A percentile compares a stretch with the other conserved stretches of the same genome.
These are phyloP conservation scores for Podospora pseudopauciseta DNA, from an alignment of 495 filamentous ascomycete genomes.

Conservation along the genomic window DNA sequence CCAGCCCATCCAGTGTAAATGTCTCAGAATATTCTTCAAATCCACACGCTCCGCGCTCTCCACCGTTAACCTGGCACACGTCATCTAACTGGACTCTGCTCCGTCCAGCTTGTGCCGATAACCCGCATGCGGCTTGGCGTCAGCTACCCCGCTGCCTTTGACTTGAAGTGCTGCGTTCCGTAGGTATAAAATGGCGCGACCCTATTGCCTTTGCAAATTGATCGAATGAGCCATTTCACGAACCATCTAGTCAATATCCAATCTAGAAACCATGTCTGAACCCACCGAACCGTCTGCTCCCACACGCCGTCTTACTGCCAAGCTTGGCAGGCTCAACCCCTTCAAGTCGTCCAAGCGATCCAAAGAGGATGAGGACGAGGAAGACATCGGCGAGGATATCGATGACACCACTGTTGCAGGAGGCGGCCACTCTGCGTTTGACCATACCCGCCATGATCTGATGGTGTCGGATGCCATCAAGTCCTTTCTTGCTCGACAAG, in stretches of 20 bases:
- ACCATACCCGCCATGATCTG: conserved; percentile 40
- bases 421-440: conserved; percentile 44
- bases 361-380: conserved; percentile 36
- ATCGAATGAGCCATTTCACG: neutral
- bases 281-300: neutral
- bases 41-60: neutral
- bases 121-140: conserved; percentile 7
- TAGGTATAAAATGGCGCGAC: neutral
- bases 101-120: conserved; percentile 5
- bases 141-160: conserved; percentile 5
- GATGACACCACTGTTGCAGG: conserved; percentile 44
- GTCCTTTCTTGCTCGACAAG: conserved; percentile 40
- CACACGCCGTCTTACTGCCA: neutral
- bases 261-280: neutral
- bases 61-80: neutral
- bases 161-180: no score
- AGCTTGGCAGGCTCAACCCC: conserved; percentile 22
- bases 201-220: neutral
- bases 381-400: conserved; percentile 50
- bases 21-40: neutral
- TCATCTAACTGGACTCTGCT: neutral
- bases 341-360: conserved; percentile 17
- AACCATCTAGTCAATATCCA: neutral
- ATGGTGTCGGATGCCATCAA: conserved; percentile 47
- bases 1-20: neutral